Percentiles rank a stretch among this genome's conserved stretches.
Evolutionary conservation across 1,284 basidiomycete genomes (phyloP).

Genomic region (Heterobasidion irregulare): DNA sequence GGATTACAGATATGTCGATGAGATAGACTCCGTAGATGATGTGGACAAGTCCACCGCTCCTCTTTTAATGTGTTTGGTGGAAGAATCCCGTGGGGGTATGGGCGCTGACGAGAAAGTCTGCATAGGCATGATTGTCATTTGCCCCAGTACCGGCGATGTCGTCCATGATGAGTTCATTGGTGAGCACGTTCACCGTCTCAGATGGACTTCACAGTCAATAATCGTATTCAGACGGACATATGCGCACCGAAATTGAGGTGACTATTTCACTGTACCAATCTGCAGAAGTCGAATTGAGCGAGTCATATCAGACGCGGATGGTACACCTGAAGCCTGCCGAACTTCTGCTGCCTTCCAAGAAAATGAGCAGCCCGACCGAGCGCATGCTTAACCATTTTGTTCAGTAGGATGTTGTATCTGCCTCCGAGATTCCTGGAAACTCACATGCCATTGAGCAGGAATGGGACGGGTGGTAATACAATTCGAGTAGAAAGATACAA

Average conservation of each 20-base stretch:
- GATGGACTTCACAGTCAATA: background rate
- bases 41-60: conserved; percentile 46
- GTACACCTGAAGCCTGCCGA: conserved; percentile 82
- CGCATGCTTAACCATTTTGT: conserved; percentile 72
- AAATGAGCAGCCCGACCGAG: conserved; percentile 67
- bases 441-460: conserved; percentile 19
- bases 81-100: conserved; percentile 45
- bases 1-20: conserved; percentile 61
- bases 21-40: conserved; percentile 61
- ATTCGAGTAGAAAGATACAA: conserved; percentile 60
- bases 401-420: conserved; percentile 19
- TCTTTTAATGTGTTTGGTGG: conserved; percentile 67
- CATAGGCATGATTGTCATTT: conserved; percentile 75
- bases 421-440: no score
- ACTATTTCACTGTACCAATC: conserved; percentile 5
- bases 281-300: no score
- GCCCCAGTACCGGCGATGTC: conserved; percentile 85
- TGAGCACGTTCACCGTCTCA: conserved; percentile 17
- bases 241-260: conserved; percentile 85
- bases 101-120: conserved; percentile 49
- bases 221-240: conserved; percentile 50
- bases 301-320: conserved; percentile 57
- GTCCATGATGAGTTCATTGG: conserved; percentile 89
- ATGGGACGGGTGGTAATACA: conserved; percentile 36
- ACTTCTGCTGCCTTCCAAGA: conserved; percentile 56